Conservation (phyloP, 495 filamentous ascomycete genomes). For the Aspergillus nidulans region DNA sequence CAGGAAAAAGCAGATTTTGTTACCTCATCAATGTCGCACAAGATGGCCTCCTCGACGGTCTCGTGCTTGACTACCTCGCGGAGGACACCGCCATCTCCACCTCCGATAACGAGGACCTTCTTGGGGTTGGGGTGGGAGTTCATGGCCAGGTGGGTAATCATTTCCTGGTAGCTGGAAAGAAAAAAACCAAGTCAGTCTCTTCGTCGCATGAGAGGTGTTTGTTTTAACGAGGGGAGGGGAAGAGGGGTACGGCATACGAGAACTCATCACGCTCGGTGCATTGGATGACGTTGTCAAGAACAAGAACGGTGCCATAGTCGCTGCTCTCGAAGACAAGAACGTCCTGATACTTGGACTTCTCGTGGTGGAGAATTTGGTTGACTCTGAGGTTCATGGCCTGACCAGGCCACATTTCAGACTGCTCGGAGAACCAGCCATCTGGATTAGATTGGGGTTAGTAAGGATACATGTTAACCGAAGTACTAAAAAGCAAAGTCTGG, state of each 20-base stretch:
- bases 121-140: constrained; percentile 97
- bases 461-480: background rate
- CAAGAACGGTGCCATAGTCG: constrained; percentile 94
- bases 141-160: constrained; percentile 99
- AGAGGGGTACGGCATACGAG: constrained; percentile 52
- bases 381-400: constrained; percentile 99
- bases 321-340: constrained; percentile 96
- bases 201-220: background rate
- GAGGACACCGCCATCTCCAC: constrained; percentile 93
- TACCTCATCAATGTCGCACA: constrained; percentile 99
- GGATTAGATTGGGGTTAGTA: constrained; percentile 8
- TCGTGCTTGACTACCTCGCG: constrained; percentile 98
- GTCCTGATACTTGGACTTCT: constrained; percentile 98
- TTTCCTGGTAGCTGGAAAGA: constrained; percentile 82
- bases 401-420: constrained; percentile 97
- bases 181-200: background rate
- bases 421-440: constrained; percentile 99
- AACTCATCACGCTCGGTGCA: constrained; percentile 98
- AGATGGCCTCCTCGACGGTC: constrained; percentile 81
- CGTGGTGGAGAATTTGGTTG: constrained; percentile 95
- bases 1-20: constrained; percentile 6
- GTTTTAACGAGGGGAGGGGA: background rate
- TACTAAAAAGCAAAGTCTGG: background rate
- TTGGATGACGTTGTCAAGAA: constrained; percentile 98
- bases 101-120: constrained; percentile 96